Percentiles rank a stretch among this genome's conserved stretches.
These are phyloP conservation scores for Crassisporium funariophilum DNA, from an alignment of 768 basidiomycete genomes.

Conservation along the genomic window DNA sequence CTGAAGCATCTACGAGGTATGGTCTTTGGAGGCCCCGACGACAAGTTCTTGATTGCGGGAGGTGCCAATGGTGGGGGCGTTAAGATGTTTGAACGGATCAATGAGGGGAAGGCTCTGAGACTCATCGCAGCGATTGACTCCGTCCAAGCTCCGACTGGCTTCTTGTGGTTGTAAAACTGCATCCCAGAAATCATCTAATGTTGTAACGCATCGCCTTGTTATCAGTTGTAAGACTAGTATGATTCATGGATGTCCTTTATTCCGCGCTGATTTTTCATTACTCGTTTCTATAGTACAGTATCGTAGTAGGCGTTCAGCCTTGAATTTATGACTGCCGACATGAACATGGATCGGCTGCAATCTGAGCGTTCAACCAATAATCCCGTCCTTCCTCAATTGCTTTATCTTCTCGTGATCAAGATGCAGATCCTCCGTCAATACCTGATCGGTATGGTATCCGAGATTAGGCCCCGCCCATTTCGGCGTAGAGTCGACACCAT, in stretches of 20 bases:
- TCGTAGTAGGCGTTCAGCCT: too few relatives aligned
- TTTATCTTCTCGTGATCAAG: conserved; percentile 38
- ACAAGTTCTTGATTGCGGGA: conserved; percentile 64
- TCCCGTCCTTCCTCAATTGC: conserved; percentile 39
- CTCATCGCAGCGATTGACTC: conserved; percentile 49
- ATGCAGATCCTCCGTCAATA: conserved; percentile 46
- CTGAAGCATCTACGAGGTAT: conserved; percentile 72
- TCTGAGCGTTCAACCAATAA: conserved; percentile 38
- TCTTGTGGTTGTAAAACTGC: conserved; percentile 52
- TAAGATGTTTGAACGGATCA: conserved; percentile 67
- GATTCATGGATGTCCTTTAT: background rate
- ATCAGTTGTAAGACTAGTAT: conserved; percentile 5
- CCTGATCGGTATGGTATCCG: conserved; percentile 58
- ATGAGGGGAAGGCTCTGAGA: conserved; percentile 58
- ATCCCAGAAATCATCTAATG: background rate
- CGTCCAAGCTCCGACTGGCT: conserved; percentile 53
- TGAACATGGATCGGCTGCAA: background rate
- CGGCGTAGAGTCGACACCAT: conserved; percentile 58
- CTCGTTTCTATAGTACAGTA: too few relatives aligned
- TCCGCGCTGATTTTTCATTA: too few relatives aligned
- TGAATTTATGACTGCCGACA: background rate
- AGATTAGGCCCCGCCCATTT: conserved; percentile 72
- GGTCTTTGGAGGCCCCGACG: conserved; percentile 62
- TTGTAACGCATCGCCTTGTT: background rate
- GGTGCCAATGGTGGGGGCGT: conserved; percentile 66